Base-by-base conservation (phyloP, 1,284 basidiomycete species). In the Phaffia rhodozyma region DNA sequence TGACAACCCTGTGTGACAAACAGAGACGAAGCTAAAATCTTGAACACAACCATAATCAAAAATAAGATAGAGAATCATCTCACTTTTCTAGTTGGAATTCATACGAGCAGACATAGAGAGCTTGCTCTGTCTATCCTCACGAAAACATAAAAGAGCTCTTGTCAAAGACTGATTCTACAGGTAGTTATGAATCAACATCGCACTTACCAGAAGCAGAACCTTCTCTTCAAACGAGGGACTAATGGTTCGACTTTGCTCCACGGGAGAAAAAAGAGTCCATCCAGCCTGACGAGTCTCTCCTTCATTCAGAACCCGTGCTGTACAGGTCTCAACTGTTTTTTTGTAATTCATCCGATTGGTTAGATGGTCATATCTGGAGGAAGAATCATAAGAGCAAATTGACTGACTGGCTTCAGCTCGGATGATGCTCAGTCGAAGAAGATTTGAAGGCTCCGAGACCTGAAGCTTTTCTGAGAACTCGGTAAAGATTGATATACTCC, bases 201-300 rank as follows among this genome's bases (percentile, higher is more conserved):
- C 29, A 69, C 87, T 67, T 66, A 91, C 91, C 74, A 98, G 73
- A 0, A 98, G 77, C 9, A 97, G 69, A 3, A 97, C 84, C 73
- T 97, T 97, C 79, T 97, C 93, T 75, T 96, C 92, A 69, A 88
- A 90, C 70, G 84, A 86, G 60, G 86, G 80, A 25, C 83, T 83
- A n/a, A 86, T 75, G 72, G 79, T 86, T 51, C 79, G 77, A 70
- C 89, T 88, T 53, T 89, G 72, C 66, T 87, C 83, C 67, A 84
- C 81, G 0, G 94, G 93, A 0, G 90, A 84, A 70, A 97, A 85
- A 27, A 97, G 73, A 0, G 91, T 97, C 93, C 94, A 97, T 1
- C 91, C 94, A 3, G 82, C 86, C n/a, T 54, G 47, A 4, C 63
- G n/a, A 21, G 58, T 52, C 55, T 65, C 58, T 27, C 38, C 53